These are phyloP conservation scores for Acanthamoeba castellanii DNA, from an alignment of 208 protist genomes.

Conservation along the genomic window DNA sequence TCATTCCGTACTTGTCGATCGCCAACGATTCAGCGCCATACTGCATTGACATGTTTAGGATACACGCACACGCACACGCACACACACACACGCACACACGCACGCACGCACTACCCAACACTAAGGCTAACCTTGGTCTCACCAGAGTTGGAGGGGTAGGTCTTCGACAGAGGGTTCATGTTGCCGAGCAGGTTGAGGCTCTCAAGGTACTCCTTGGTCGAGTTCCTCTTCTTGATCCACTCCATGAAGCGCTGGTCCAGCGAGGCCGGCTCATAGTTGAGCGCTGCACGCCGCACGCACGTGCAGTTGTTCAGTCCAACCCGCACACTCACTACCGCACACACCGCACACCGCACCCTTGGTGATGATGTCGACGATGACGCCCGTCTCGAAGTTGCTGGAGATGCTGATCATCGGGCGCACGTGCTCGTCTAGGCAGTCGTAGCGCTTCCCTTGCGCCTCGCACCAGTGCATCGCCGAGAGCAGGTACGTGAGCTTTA, in stretches of 20 bases:
- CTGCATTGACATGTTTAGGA: background rate
- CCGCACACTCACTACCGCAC: background rate
- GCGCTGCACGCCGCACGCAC: background rate
- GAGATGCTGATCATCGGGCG: slow-evolving; percentile 59
- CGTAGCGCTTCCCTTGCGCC: background rate
- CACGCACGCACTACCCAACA: background rate
- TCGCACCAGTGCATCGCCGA: slow-evolving; percentile 38
- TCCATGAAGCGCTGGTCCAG: slow-evolving; percentile 13
- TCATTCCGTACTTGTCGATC: background rate
- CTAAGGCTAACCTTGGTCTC: background rate
- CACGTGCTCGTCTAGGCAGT: slow-evolving; percentile 58
- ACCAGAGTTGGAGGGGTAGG: slow-evolving; percentile 70
- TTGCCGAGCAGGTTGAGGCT: slow-evolving; percentile 43
- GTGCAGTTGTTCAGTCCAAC: background rate
- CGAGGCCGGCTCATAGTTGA: slow-evolving; percentile 22
- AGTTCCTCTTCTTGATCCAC: slow-evolving; percentile 63
- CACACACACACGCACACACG: background rate
- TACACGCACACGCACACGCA: background rate
- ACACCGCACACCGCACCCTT: background rate
- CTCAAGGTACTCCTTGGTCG: slow-evolving; percentile 33
- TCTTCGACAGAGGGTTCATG: slow-evolving; percentile 41
- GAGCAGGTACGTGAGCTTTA: slow-evolving; percentile 65
- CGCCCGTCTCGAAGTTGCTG: slow-evolving; percentile 70
- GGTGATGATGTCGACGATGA: slow-evolving; percentile 59
- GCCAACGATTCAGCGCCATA: background rate